Conservation (phyloP, 768 basidiomycete species). For the Termitomyces sp. region DNA sequence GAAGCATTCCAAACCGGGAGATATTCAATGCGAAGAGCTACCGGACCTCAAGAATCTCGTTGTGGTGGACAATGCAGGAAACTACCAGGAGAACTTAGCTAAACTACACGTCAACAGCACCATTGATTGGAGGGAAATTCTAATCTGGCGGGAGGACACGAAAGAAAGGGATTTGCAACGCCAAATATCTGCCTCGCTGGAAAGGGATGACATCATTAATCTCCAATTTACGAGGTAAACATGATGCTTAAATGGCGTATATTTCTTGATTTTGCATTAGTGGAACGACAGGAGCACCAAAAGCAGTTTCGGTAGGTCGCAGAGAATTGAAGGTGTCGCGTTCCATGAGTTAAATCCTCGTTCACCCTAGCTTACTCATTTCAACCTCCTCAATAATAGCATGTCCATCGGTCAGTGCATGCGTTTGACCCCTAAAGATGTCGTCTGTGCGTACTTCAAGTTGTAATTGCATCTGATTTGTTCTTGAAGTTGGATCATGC, state of each 20-base stretch:
- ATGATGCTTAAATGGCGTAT: neutral
- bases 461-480: neutral
- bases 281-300: conserved; percentile 78
- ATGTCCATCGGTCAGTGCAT: conserved; percentile 70
- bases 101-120: conserved; percentile 43
- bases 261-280: conserved; percentile 30
- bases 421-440: conserved; percentile 60
- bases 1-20: conserved; percentile 42
- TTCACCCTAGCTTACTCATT: conserved; percentile 65
- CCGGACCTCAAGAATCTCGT: conserved; percentile 64
- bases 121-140: conserved; percentile 69
- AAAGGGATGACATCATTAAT: conserved; percentile 73
- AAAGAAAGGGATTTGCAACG: conserved; percentile 40
- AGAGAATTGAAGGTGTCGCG: neutral
- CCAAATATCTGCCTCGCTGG: conserved; percentile 36
- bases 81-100: conserved; percentile 34
- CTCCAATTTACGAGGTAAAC: conserved; percentile 80
- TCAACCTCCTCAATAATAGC: conserved; percentile 76
- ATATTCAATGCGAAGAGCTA: conserved; percentile 54
- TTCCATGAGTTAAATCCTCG: neutral
- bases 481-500: neutral
- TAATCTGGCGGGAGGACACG: conserved; percentile 63
- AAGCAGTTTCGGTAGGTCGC: conserved; percentile 71
- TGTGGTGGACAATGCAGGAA: conserved; percentile 59
- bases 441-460: conserved; percentile 52